Evolutionary conservation across 2,329 filamentous ascomycete genomes (phyloP), one percentile per base, ranked within the genome.

Genomic region (Nigrospora oryzae): DNA sequence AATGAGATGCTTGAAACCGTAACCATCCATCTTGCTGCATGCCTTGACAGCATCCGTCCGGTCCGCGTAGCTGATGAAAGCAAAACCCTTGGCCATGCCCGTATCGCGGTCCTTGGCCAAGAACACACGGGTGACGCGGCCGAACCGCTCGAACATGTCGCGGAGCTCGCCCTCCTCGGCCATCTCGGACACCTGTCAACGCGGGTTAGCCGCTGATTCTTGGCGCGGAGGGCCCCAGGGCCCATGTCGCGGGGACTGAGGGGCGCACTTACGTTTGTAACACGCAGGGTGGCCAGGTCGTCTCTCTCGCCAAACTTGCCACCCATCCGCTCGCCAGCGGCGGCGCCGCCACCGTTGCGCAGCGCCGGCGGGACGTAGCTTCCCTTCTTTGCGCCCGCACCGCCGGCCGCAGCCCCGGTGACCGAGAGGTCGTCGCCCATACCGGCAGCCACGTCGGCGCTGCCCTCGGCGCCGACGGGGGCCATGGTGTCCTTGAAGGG

Each of bases 401-500:
- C 85, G 32, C 70, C 70, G 36, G 65, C 73, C 19, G 69, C 74
- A 40, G 59, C 64, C 28, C 68, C 73, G 38, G 74, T 53, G 1
- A 55, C 49, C 17, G 56, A 61, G 14, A 60, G 53, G 43, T 77
- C 74, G 57, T 79, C 74, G 54, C 66, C 68, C 68, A 75, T 67
- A 45, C 73, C 76, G 40, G 74, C 75, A 32, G 73, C 77, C 28
- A 71, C 69, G 51, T 83, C 80, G 50, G 68, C 75, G 31, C 63
- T 62, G 39, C 63, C 65, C 45, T 68, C 72, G 65, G 82, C 80
- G 54, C 83, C 82, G 49, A 90, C 81, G 34, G 87, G 93, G 33
- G 91, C 89, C 89, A 98, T 96, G 58, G 91, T 98, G 66, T 97
- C 93, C 77, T 97, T 98, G 84, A 95, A 98, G 33, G 93, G 93